These are phyloP conservation scores for Bruguiera sexangula DNA, from an alignment of 345 rosid genomes.

Conservation along the genomic window DNA sequence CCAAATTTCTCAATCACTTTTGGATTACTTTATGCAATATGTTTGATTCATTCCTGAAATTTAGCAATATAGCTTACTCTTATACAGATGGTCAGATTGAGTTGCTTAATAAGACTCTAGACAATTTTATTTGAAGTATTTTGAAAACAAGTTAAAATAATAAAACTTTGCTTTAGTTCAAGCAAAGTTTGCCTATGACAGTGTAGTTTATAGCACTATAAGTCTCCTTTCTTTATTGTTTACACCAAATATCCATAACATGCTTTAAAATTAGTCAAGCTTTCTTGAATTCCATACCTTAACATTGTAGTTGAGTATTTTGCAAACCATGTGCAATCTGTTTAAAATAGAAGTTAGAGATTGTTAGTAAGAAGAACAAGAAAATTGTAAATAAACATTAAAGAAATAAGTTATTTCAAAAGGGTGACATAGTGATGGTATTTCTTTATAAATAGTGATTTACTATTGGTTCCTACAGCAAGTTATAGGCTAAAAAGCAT, in stretches of 20 bases:
- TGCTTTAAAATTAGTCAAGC: not conserved
- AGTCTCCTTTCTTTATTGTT: not conserved
- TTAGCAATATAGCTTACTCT: too few species aligned
- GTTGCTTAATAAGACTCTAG: not conserved
- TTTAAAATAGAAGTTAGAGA: not conserved
- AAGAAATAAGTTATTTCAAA: not conserved
- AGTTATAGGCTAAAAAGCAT: too few species aligned
- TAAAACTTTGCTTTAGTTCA: not conserved
- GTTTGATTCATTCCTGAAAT: not conserved
- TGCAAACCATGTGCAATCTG: too few species aligned
- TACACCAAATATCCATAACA: not conserved
- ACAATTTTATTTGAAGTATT: not conserved
- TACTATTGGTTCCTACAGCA: not conserved
- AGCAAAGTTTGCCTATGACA: slow-evolving; percentile 3
- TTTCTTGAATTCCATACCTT: not conserved
- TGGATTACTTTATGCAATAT: not conserved
- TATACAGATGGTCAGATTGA: not conserved
- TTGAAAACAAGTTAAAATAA: too few species aligned
- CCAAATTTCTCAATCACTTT: not conserved
- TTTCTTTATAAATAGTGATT: not conserved
- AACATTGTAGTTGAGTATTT: not conserved
- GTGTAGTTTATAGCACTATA: not conserved
- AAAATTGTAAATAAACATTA: not conserved
- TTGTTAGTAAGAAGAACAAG: not conserved
- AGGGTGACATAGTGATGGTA: not conserved